Evolutionary conservation across 345 rosid species (phyloP).

Genomic region (Hypericum androsaemum): DNA sequence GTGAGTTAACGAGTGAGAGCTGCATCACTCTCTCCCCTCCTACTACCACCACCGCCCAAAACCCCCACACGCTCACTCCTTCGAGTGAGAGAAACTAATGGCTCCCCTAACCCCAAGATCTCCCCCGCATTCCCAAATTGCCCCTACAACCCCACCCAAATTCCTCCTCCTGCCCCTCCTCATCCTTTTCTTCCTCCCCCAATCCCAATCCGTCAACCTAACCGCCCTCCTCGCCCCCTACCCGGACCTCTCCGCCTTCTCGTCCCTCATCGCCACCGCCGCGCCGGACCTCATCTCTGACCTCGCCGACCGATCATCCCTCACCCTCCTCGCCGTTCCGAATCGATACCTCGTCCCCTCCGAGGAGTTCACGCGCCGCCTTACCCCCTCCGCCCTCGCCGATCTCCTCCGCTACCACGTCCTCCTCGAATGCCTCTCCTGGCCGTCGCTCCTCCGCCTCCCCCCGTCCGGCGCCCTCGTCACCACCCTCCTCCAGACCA

Average conservation of each 20-base stretch:
- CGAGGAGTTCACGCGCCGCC: slow-evolving; percentile 50
- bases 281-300: slow-evolving; percentile 36
- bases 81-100: neutral
- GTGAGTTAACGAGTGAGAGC: too few relatives aligned
- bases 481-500: slow-evolving; percentile 67
- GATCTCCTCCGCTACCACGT: slow-evolving; percentile 88
- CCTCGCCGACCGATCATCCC: slow-evolving; percentile 48
- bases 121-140: slow-evolving; percentile 28
- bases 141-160: slow-evolving; percentile 32
- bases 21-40: neutral
- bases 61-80: neutral
- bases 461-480: slow-evolving; percentile 47
- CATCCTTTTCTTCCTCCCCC: slow-evolving; percentile 20
- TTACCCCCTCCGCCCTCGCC: slow-evolving; percentile 51
- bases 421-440: slow-evolving; percentile 66
- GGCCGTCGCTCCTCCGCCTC: slow-evolving; percentile 48
- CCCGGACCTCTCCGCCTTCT: slow-evolving; percentile 46
- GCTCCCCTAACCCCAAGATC: neutral
- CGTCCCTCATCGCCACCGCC: slow-evolving; percentile 37
- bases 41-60: neutral
- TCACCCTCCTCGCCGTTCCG: slow-evolving; percentile 79
- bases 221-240: slow-evolving; percentile 55
- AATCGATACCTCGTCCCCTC: slow-evolving; percentile 46
- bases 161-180: slow-evolving; percentile 31
- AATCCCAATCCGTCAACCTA: slow-evolving; percentile 38